Percentiles rank a stretch among this genome's conserved stretches.
These are phyloP conservation scores for Helminthosporium solani DNA, from an alignment of 2,329 filamentous ascomycete species.

Conservation along the genomic window DNA sequence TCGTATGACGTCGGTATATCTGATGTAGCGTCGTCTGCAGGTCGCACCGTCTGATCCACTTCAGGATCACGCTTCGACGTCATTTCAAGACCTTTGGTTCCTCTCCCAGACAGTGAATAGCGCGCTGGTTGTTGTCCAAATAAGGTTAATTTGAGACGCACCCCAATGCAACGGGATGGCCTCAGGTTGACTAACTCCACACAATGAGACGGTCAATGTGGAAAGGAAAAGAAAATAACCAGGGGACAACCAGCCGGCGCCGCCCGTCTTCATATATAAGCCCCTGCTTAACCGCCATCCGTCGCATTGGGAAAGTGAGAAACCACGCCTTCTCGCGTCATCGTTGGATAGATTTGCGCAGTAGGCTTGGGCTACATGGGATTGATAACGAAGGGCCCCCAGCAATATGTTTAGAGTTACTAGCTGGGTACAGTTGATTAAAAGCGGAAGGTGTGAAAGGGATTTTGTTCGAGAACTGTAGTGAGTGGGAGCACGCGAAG, in stretches of 20 bases:
- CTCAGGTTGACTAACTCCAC: conserved; percentile 3
- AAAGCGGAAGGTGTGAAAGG: conserved; percentile 28
- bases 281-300: conserved; percentile 1
- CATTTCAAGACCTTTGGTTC: conserved; percentile 13
- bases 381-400: conserved; percentile 6
- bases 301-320: conserved; percentile 7
- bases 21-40: conserved; percentile 12
- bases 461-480: not conserved
- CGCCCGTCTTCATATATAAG: conserved; percentile 22
- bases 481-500: not conserved
- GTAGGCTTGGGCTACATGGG: conserved; percentile 28
- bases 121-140: conserved; percentile 6
- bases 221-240: conserved; percentile 13
- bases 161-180: not conserved
- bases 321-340: conserved; percentile 23
- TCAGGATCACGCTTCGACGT: conserved; percentile 19
- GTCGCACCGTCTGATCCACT: conserved; percentile 20
- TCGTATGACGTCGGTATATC: conserved; percentile 20
- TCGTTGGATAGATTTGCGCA: conserved; percentile 24
- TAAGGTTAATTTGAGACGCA: conserved; percentile 13
- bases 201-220: conserved; percentile 5
- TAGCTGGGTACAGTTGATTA: conserved; percentile 15
- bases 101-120: too few species aligned
- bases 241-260: conserved; percentile 4
- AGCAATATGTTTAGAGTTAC: conserved; percentile 3